Base-by-base conservation (phyloP, 2,329 filamentous ascomycete genomes). In the Fusarium miscanthi region DNA sequence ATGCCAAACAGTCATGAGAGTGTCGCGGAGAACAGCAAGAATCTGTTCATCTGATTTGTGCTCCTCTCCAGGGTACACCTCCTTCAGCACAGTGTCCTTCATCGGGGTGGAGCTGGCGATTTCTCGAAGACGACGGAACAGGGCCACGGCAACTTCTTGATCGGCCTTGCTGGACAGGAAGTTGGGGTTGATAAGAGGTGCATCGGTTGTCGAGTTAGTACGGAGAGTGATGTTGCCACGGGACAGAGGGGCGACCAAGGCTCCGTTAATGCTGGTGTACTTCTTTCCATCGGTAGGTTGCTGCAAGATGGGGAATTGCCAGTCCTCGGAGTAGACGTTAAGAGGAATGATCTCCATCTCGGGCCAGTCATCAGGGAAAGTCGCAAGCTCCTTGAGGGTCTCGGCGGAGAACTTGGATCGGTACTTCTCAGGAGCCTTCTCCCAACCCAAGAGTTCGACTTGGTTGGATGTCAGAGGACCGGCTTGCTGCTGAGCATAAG, bases 171-270 rank as follows among this genome's bases (percentile, higher is more conserved):
- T 78, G 4, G 77, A 78, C 3, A 88, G 77, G 80, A 82, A 88
- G 69, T 84, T 84, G 3, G 84, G 83, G 67, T 86, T 80, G 64
- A 87, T 83, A 17, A 83, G 72, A 0, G 86, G 86, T 14, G 76
- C 73, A 25, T 82, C 80, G 1, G 73, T 66, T 1, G 78, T 81
- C 19, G 81, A 77, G n/a, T 74, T 57, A 0, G 81, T 82, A 1
- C 58, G 54, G n/a, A 87, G 80, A 0, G 81, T 83, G 4, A 87
- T 76, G 49, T 78, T 85, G 8, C 86, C 86, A 1, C 83, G 81
- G 0, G 84, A 86, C 1, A 81, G 65, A 7, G 84, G 82, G 0
- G 84, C 80, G 4, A 83, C 78, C 0, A 87, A 74, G 82, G 58
- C 62, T 0, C 80, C 80, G 33, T 71, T 63, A 2, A 77, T 66